These are phyloP conservation scores for Anisodus acutangulus DNA, from an alignment of 257 asterid genomes.

Conservation along the genomic window DNA sequence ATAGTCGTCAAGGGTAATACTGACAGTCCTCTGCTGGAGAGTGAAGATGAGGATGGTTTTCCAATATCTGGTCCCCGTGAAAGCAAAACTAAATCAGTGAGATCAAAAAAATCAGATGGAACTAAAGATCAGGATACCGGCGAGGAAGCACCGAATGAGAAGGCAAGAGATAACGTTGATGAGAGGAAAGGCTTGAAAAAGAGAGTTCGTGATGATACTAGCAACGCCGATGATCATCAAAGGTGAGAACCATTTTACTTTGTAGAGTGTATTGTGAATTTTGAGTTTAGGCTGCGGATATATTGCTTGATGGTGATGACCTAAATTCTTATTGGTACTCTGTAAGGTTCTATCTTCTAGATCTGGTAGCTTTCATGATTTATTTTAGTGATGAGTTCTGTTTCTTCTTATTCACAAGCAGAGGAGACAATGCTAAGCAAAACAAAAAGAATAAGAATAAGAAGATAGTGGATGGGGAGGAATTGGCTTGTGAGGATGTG, in stretches of 20 bases:
- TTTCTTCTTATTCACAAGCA: conserved; percentile 23
- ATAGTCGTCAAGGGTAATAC: conserved; percentile 52
- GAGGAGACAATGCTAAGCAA: conserved; percentile 44
- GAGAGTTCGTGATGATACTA: conserved; percentile 58
- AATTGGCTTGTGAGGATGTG: conserved; percentile 39
- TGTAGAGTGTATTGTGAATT: not conserved
- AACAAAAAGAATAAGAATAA: conserved; percentile 72
- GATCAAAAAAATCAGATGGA: conserved; percentile 36
- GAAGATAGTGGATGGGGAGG: conserved; percentile 48
- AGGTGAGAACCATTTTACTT: conserved; percentile 49
- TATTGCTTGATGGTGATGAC: conserved; percentile 1
- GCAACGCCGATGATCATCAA: conserved; percentile 46
- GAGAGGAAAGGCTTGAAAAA: conserved; percentile 46
- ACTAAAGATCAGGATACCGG: conserved; percentile 34
- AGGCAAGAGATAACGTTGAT: conserved; percentile 43
- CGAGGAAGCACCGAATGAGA: conserved; percentile 45
- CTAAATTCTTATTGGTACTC: not conserved
- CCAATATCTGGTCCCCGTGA: conserved; percentile 53
- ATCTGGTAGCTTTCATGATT: not conserved
- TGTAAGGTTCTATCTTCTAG: not conserved
- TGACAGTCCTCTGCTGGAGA: conserved; percentile 54
- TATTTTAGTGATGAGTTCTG: conserved; percentile 20
- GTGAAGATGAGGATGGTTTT: conserved; percentile 97
- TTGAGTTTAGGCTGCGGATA: not conserved
- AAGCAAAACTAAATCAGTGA: conserved; percentile 38